Percentiles rank a stretch among this genome's conserved stretches.
Conservation (phyloP, 2,329 filamentous ascomycete species). For the Hypoxylon rubiginosum region DNA sequence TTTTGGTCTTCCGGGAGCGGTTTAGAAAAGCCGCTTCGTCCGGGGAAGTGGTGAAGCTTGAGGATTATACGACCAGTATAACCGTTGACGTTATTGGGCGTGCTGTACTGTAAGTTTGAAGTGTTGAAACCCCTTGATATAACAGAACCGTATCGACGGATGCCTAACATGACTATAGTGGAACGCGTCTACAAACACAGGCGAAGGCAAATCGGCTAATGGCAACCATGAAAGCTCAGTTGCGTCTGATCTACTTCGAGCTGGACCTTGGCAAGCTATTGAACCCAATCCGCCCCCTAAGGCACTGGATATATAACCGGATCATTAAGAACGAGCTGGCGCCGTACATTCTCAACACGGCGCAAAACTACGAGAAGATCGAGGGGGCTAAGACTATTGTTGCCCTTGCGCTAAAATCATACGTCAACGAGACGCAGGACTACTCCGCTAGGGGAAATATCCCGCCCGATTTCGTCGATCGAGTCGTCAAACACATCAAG, state of each 20-base stretch:
- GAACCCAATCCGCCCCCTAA: slow-evolving; percentile 42
- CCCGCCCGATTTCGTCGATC: slow-evolving; percentile 41
- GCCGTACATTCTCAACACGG: slow-evolving; percentile 46
- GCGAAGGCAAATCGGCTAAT: slow-evolving; percentile 34
- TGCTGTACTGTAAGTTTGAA: slow-evolving; percentile 48
- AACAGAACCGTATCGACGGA: neutral
- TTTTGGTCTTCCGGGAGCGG: slow-evolving; percentile 44
- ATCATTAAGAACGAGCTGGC: slow-evolving; percentile 46
- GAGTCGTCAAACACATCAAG: slow-evolving; percentile 48
- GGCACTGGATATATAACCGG: slow-evolving; percentile 48
- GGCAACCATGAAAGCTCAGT: slow-evolving; percentile 39
- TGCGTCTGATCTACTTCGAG: slow-evolving; percentile 40
- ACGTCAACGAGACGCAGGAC: slow-evolving; percentile 39
- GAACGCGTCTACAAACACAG: slow-evolving; percentile 42
- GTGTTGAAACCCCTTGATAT: neutral
- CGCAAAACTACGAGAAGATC: slow-evolving; percentile 45
- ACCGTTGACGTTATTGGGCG: slow-evolving; percentile 51
- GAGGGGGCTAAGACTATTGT: slow-evolving; percentile 49
- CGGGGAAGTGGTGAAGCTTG: slow-evolving; percentile 48
- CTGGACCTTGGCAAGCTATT: slow-evolving; percentile 38
- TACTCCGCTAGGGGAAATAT: slow-evolving; percentile 29
- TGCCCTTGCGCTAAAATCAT: slow-evolving; percentile 48
- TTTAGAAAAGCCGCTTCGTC: slow-evolving; percentile 41
- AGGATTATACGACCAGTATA: slow-evolving; percentile 48
- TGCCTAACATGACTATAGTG: slow-evolving; percentile 35